A percentile compares a stretch with the other conserved stretches of the same genome.
Conservation (phyloP, 2,329 filamentous ascomycete species). For the Venturiaceae sp. region DNA sequence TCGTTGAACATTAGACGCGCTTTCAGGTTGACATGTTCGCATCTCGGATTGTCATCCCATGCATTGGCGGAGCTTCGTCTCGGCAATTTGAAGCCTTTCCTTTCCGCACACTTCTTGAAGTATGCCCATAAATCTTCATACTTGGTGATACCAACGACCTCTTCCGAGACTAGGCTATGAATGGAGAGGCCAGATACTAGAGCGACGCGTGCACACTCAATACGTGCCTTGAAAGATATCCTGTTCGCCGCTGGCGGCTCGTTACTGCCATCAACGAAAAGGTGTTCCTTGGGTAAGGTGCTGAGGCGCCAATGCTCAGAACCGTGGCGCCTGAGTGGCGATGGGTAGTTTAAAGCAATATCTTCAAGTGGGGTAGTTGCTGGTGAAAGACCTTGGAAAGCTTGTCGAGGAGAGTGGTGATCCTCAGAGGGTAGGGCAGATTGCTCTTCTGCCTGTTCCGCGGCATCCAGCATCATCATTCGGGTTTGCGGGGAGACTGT, state of each 20-base stretch:
- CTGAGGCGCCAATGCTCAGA: conserved; percentile 16
- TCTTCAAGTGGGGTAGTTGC: too few species aligned
- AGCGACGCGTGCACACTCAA: conserved; percentile 22
- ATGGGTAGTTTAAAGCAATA: too few species aligned
- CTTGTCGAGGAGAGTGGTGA: too few species aligned
- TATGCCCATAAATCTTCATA: conserved; percentile 16
- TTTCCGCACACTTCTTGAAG: conserved; percentile 8
- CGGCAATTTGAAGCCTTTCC: background rate
- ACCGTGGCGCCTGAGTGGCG: background rate
- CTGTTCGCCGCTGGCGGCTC: background rate
- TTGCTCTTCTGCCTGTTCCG: too few species aligned
- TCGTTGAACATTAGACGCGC: conserved; percentile 16
- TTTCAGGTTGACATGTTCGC: conserved; percentile 20
- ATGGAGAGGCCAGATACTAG: conserved; percentile 10
- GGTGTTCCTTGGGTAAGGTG: conserved; percentile 16
- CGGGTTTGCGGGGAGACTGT: background rate
- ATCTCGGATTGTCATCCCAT: conserved; percentile 16
- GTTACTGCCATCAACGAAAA: conserved; percentile 18
- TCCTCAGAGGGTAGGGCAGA: too few species aligned
- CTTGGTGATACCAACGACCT: conserved; percentile 12
- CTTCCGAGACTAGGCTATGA: conserved; percentile 2
- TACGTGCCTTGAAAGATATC: conserved; percentile 18
- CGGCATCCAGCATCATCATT: background rate
- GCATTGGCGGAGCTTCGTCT: conserved; percentile 12
- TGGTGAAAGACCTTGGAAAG: too few species aligned